Evolutionary conservation across 2,329 filamentous ascomycete genomes (phyloP).

Genomic region (Hymenoscyphus albidus): DNA sequence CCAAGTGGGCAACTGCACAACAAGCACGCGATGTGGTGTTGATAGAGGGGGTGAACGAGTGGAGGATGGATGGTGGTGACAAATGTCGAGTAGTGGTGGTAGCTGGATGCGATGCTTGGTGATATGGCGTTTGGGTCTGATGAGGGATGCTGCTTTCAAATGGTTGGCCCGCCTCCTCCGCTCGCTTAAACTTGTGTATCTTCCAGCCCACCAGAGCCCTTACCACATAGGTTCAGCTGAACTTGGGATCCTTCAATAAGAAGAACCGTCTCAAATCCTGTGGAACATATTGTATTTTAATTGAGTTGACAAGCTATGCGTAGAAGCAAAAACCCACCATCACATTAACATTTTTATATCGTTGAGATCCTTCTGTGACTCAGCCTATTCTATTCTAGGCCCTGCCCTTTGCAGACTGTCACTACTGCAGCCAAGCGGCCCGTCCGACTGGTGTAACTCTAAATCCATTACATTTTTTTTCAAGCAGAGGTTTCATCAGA

Average conservation of each 20-base stretch:
- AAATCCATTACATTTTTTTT: not conserved
- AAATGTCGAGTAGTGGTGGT: not conserved
- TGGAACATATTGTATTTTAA: not conserved
- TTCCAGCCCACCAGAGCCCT: not conserved
- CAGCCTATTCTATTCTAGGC: not conserved
- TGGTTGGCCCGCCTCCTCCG: not conserved
- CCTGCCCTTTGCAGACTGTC: not conserved
- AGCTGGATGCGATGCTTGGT: not conserved
- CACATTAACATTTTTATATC: not conserved
- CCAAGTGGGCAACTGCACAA: not conserved
- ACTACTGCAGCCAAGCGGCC: not conserved
- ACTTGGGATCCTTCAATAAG: too few relatives aligned
- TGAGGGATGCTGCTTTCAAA: conserved; percentile 2
- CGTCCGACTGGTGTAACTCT: not conserved
- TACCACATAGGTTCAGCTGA: too few relatives aligned
- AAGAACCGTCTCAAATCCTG: too few relatives aligned
- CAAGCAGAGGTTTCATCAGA: too few relatives aligned
- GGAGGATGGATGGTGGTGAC: not conserved
- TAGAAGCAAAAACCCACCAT: not conserved
- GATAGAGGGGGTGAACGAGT: not conserved
- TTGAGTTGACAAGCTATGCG: not conserved
- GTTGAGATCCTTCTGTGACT: not conserved
- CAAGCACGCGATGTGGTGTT: not conserved
- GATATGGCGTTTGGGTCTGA: not conserved
- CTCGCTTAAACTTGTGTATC: not conserved